Base-by-base conservation (phyloP, 2,329 filamentous ascomycete species). In the Fusarium floridanum region DNA sequence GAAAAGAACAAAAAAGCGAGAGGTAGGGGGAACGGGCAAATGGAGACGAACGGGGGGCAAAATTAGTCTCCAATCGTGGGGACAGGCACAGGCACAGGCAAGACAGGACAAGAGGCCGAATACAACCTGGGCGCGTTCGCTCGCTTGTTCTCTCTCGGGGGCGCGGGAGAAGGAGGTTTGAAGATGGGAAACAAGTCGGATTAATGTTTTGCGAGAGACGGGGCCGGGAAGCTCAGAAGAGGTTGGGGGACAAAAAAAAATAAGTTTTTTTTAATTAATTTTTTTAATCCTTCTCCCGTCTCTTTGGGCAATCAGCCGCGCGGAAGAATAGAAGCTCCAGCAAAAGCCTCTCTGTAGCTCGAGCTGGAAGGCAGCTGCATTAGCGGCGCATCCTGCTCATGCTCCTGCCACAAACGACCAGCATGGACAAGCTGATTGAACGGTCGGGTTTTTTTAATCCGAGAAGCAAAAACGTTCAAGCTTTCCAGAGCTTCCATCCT, bases 241-340 rank as follows among this genome's bases (percentile, higher is more conserved):
- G 29, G 43, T 67, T 36, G 64, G 61, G 61, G 62, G 27, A 36
- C 57, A n/a, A 53, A 53, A 50, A 56, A 53, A 53, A 53, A 53
- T 53, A 53, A 29, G 48, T n/a, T 53, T 53, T 53, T 55, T 70
- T 65, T 65, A 68, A 66, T 70, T 66, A 36, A 53, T 55, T 69
- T 65, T 65, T 72, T 67, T 70, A 43, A 37, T 65, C 53, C 60
- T 10, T 11, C 57, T 41, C 20, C 22, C 11, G 4, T 41, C 55
- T 22, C 27, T 59, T 34, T 36, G 34, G 56, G 22, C 56, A 57
- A 72, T 56, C 67, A 67, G 64, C 74, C 70, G 61, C 65, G 70
- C 71, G 73, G 74, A 74, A 76, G 24, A 76, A 76, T 34, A 71
- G 74, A 68, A 75, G 74, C 74, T 76, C 74, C 74, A 71, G 68